These are phyloP conservation scores for Crithidia bombi DNA, from an alignment of 208 protist species.

Conservation along the genomic window DNA sequence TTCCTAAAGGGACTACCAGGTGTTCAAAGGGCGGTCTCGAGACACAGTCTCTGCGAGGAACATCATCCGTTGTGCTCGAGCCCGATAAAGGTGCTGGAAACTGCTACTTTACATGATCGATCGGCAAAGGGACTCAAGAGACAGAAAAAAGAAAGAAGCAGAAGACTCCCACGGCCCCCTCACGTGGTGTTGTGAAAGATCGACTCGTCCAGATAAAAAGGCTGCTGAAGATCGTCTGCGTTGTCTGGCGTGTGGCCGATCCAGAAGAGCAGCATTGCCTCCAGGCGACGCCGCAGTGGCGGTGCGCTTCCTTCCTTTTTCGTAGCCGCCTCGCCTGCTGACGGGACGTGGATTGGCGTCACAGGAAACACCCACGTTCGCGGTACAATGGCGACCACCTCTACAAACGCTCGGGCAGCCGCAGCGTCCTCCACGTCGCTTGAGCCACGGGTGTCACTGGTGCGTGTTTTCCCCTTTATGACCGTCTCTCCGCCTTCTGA, in stretches of 20 bases:
- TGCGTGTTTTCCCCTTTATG: not conserved
- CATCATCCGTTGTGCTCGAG: too few relatives aligned
- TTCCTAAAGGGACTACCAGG: too few relatives aligned
- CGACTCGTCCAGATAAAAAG: constrained; percentile 65
- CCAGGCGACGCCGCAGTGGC: constrained; percentile 30
- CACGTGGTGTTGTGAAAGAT: constrained; percentile 6
- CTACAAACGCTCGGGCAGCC: constrained; percentile 26
- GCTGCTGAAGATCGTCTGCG: constrained; percentile 48
- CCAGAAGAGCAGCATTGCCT: constrained; percentile 83
- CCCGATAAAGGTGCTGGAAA: too few relatives aligned
- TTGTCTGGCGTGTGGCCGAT: constrained; percentile 63
- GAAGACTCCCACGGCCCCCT: not conserved
- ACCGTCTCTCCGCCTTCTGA: too few relatives aligned
- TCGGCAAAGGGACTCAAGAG: not conserved
- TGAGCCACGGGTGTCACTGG: not conserved
- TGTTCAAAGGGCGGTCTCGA: too few relatives aligned
- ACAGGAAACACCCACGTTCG: constrained; percentile 21
- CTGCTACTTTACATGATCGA: too few relatives aligned
- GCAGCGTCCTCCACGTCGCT: not conserved
- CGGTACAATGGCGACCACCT: constrained; percentile 26
- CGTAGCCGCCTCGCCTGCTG: not conserved
- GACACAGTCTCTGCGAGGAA: too few relatives aligned
- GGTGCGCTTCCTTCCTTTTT: constrained; percentile 15
- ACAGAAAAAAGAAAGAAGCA: constrained; percentile 3
- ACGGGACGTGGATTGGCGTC: not conserved